Evolutionary conservation across 2,329 filamentous ascomycete species (phyloP), one percentile per base, ranked within the genome.

Genomic region (Calonectria hawksworthii): DNA sequence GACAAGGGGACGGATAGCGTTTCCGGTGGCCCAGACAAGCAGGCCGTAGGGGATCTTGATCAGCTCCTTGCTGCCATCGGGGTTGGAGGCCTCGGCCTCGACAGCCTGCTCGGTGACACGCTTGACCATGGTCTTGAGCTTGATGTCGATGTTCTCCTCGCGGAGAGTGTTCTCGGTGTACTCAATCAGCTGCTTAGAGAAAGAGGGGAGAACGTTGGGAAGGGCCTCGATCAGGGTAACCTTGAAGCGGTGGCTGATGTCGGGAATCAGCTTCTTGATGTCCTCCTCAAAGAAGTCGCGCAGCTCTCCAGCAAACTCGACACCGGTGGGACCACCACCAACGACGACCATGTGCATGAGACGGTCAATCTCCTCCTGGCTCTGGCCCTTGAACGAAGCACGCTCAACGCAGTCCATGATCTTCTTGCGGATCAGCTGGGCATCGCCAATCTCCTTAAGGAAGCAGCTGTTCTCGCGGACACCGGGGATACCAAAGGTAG

Each of bases 331-430:
- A 74, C 96, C 96, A 87, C 96, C 96, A 80, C 96, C 94, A 68
- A 96, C 94, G 59, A 96, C 96, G 70, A 99, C 97, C 96, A 99
- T 99, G 90, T 99, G 96, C 85, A 99, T 91, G 82, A 99, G 92
- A 80, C 97, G 95, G 89, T 98, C 94, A 84, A 98, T 89, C 88
- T 99, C 98, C 79, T 97, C 95, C 21, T 91, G 88, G 47, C 92
- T 90, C 88, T 99, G 97, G 84, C 96, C 96, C 92, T 99, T 99
- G 93, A 99, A 98, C 76, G 95, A 96, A 68, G 97, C 97, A 44
- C 96, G 98, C 89, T 99, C 97, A 81, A 98, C 96, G 86, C 97
- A 99, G 89, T 99, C 97, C 97, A 99, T 99, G 87, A 99, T 98
- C 87, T 95, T 96, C 90, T 96, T 98, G 84, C 97, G 95, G 84